These are phyloP conservation scores for Steccherinum ochraceum DNA, from an alignment of 768 basidiomycete species.

Conservation along the genomic window DNA sequence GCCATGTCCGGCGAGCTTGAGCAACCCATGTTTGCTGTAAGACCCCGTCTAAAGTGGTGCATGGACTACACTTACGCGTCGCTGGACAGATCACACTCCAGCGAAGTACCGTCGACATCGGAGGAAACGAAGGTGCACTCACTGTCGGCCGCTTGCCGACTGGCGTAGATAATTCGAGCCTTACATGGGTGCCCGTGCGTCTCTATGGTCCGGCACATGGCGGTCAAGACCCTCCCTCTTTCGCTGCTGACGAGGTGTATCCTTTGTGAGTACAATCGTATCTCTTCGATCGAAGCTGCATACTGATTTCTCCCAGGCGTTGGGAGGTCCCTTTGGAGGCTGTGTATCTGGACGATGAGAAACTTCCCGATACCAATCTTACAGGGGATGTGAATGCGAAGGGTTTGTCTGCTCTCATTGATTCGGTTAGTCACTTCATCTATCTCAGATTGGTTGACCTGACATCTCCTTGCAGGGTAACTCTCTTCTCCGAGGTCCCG, in stretches of 20 bases:
- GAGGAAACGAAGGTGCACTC: conserved; percentile 56
- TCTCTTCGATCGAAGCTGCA: not conserved
- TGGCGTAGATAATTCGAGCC: conserved; percentile 38
- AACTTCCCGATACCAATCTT: conserved; percentile 43
- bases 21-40: conserved; percentile 34
- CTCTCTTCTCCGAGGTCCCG: conserved; percentile 69
- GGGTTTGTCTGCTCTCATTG: conserved; percentile 57
- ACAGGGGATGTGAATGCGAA: conserved; percentile 30
- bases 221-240: conserved; percentile 49
- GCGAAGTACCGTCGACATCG: conserved; percentile 58
- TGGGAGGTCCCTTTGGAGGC: conserved; percentile 74
- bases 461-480: conserved; percentile 46
- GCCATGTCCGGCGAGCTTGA: conserved; percentile 31
- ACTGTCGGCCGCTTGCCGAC: conserved; percentile 62
- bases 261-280: conserved; percentile 15
- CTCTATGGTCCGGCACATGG: conserved; percentile 45
- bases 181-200: conserved; percentile 67
- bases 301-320: conserved; percentile 13
- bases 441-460: not conserved
- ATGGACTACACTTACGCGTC: not conserved
- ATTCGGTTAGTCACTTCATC: conserved; percentile 47
- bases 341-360: conserved; percentile 64
- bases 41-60: not conserved
- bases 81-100: conserved; percentile 47
- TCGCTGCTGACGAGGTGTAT: conserved; percentile 55